Conservation (phyloP, 2,329 filamentous ascomycete genomes). For the Periconia macrospinosa region DNA sequence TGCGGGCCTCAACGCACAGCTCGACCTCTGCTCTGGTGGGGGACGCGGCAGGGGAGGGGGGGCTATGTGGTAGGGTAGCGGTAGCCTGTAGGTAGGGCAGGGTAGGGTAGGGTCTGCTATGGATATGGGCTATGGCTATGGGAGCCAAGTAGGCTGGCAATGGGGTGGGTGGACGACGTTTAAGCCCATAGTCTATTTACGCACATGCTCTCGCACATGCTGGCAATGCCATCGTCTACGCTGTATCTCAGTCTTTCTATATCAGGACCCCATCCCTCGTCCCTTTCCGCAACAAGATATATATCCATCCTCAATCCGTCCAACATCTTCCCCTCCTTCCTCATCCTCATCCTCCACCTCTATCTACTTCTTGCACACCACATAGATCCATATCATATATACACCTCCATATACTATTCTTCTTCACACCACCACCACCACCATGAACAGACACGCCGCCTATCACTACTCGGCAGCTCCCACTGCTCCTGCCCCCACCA, state of each 20-base stretch:
- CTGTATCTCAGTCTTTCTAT: conserved; percentile 2
- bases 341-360: not conserved
- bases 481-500: conserved; percentile 51
- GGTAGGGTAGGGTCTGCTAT: no score
- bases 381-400: not conserved
- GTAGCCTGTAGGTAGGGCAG: no score
- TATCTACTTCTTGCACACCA: not conserved
- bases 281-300: conserved; percentile 2
- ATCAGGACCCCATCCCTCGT: conserved; percentile 4
- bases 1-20: conserved; percentile 11
- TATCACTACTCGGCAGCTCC: conserved; percentile 50
- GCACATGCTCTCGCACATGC: conserved; percentile 5
- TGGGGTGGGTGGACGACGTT: not conserved
- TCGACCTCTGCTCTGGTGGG: conserved; percentile 3
- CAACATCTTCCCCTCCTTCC: conserved; percentile 2
- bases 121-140: conserved; percentile 26
- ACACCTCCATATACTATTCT: conserved; percentile 1
- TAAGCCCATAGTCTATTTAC: conserved; percentile 2
- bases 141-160: not conserved
- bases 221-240: not conserved
- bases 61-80: not conserved
- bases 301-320: conserved; percentile 13
- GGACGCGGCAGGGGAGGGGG: conserved; percentile 9
- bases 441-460: conserved; percentile 49
- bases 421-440: conserved; percentile 19